phyloP scores from a whole-genome alignment of 495 filamentous ascomycete genomes.

The Sporormia fimetaria region DNA sequence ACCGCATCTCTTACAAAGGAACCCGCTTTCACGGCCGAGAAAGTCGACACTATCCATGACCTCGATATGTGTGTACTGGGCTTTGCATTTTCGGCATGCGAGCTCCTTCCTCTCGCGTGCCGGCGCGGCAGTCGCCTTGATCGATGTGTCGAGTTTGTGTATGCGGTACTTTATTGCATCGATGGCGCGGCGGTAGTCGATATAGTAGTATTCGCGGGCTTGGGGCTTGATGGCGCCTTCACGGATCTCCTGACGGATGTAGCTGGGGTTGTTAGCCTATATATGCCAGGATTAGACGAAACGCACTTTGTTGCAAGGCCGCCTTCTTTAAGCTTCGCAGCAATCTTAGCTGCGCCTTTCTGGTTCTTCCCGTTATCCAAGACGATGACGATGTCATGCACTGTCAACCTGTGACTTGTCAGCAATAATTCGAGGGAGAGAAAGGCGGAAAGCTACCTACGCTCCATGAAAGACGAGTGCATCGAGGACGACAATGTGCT shows the following conservation, averaged over 20 bases:
- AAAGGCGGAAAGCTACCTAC: constrained; percentile 38
- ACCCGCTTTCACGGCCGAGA: constrained; percentile 42
- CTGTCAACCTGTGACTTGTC: constrained; percentile 50
- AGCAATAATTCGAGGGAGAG: background rate
- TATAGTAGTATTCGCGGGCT: constrained; percentile 87
- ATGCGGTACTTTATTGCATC: constrained; percentile 95
- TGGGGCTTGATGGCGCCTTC: constrained; percentile 64
- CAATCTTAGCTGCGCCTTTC: constrained; percentile 81
- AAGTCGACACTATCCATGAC: constrained; percentile 59
- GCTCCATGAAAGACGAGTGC: constrained; percentile 84
- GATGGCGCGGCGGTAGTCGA: constrained; percentile 86
- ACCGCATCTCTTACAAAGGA: constrained; percentile 76
- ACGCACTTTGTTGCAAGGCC: constrained; percentile 70
- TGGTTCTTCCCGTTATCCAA: constrained; percentile 61
- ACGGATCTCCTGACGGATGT: constrained; percentile 58
- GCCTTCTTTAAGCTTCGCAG: constrained; percentile 71
- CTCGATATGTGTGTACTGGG: constrained; percentile 77
- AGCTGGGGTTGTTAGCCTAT: constrained; percentile 3
- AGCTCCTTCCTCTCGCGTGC: constrained; percentile 80
- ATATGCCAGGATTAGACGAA: background rate
- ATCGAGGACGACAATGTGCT: constrained; percentile 83
- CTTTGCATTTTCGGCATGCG: constrained; percentile 64
- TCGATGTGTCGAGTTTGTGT: constrained; percentile 67
- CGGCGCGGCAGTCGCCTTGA: constrained; percentile 69
- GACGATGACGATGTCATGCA: constrained; percentile 75